These are phyloP conservation scores for Bipolaris sorokiniana DNA, from an alignment of 2,329 filamentous ascomycete species.

Conservation along the genomic window DNA sequence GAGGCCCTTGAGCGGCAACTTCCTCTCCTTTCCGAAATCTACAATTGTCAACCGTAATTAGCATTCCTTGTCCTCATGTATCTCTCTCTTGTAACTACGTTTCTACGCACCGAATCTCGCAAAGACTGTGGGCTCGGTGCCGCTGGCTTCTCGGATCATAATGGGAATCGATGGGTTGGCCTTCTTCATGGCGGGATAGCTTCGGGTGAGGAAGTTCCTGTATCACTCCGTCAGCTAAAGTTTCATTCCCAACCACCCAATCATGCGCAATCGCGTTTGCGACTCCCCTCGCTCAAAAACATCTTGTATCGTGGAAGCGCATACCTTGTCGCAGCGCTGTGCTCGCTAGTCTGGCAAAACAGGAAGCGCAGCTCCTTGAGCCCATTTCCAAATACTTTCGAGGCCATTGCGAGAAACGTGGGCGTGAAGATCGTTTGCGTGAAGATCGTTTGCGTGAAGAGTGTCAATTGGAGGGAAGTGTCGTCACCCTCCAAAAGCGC, in stretches of 20 bases:
- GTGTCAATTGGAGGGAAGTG: constrained; percentile 25
- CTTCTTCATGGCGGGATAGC: constrained; percentile 99
- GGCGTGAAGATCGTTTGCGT: not conserved
- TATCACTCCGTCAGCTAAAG: constrained; percentile 8
- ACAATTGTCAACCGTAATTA: not conserved
- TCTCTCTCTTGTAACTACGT: not conserved
- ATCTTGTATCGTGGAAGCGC: constrained; percentile 13
- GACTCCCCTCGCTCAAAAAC: not conserved
- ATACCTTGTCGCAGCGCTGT: constrained; percentile 87
- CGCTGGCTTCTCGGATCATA: constrained; percentile 88
- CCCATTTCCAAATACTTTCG: constrained; percentile 84
- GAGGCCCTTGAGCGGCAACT: constrained; percentile 68
- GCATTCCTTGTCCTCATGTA: not conserved
- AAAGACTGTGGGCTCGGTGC: constrained; percentile 83
- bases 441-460: not conserved
- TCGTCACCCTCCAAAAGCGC: constrained; percentile 9
- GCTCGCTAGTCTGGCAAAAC: constrained; percentile 92
- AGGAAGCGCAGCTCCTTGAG: constrained; percentile 97
- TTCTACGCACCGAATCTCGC: constrained; percentile 81
- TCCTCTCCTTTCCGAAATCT: constrained; percentile 73
- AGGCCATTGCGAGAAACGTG: constrained; percentile 69
- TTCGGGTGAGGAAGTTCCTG: constrained; percentile 86
- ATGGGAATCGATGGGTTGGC: constrained; percentile 95
- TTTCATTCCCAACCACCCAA: not conserved
- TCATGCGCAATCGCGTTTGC: constrained; percentile 2